Evolutionary conservation across 225 moss, liverwort and hornwort genomes (phyloP), one percentile per base, ranked within the genome.

Genomic region (Climacium dendroides): DNA sequence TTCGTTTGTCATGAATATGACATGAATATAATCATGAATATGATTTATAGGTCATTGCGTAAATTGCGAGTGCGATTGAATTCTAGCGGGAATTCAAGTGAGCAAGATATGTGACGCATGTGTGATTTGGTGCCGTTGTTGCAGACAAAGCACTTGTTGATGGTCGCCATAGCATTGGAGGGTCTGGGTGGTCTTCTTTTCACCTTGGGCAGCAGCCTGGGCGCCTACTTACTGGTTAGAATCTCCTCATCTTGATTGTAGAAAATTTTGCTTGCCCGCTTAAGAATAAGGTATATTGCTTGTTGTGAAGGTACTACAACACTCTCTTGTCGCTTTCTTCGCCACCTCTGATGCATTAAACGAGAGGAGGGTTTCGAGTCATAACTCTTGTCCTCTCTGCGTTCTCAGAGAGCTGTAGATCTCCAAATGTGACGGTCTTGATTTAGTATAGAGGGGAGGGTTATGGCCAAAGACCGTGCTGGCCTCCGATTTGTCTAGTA

Each of bases 111-210:
- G 53, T 87, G 83, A 50, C 32, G 25, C 52, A 41, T 86, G 74
- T 81, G 90, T 75, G 76, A 50, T 34, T 28, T 81, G 81, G 78
- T 81, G n/a, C 62, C 81, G 50, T 81, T 84, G 87, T 72, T 91
- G 92, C 95, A 99, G 98, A 95, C 96, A 50, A 95, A 95, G 84
- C 96, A 96, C 87, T 92, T 97, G 80, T 86, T 99, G 83, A 95
- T 96, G 91, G 85, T 89, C 53, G 98, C 98, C 67, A 97, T 97
- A 89, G 96, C 92, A 15, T 89, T 99, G 85, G 98, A 99, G 88
- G 98, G 97, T 73, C 85, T 99, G 48, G 98, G 98, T 88, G 98
- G 97, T 65, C 85, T 99, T 88, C 95, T 99, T 39, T 97, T 99
- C 87, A 95, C 94, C 59, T 85, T 97, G 72, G 97, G 97, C 54